Base-by-base conservation (phyloP, 1,284 basidiomycete genomes). In the Papiliotrema nemorosa region DNA sequence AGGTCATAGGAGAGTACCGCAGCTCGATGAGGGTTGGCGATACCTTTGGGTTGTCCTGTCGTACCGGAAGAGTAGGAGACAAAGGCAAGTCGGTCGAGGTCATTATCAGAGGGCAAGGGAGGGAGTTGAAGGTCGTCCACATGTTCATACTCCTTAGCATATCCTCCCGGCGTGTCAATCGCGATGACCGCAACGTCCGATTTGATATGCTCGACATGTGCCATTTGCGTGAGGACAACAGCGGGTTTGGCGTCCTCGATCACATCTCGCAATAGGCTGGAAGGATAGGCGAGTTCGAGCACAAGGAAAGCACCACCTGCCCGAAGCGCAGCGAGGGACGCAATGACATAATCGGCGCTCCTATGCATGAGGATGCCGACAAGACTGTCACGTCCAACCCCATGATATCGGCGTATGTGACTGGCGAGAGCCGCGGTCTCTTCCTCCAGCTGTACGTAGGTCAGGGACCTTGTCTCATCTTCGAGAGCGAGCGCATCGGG, bases 31-130 rank as follows among this genome's bases (percentile, higher is more conserved):
- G 68, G 68, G 43, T 69, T 70, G 5, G 66, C 65, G 50, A 70
- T 70, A 9, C 68, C 68, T 47, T 70, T 70, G 1, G 68, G 68
- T 55, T 62, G 57, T 31, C 68, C 68, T 3, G 68, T 70, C 26
- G 68, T 70, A 22, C 68, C 68, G 14, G 66, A 68, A 13, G 68
- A 70, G 51, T 70, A 70, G 3, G 67, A 67, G 40, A 70, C 68
- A 39, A 70, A 70, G 33, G 66, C 63, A 7, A 70, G 62, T 29
- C 65, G 49, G 13, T 69, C 66, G 35, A 67, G 63, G 34, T 69
- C 65, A 49, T 56, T 45, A 7, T 61, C 55, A 0, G 27, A 38
- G 27, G 63, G 59, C 3, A 59, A 48, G 6, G 44, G 47, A 21
- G 47, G 25, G 20, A 43, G 40, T 10, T 42, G 20, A 14, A 24